Conservation (phyloP, 1,284 basidiomycete species). For the Pseudozyma hubeiensis region DNA sequence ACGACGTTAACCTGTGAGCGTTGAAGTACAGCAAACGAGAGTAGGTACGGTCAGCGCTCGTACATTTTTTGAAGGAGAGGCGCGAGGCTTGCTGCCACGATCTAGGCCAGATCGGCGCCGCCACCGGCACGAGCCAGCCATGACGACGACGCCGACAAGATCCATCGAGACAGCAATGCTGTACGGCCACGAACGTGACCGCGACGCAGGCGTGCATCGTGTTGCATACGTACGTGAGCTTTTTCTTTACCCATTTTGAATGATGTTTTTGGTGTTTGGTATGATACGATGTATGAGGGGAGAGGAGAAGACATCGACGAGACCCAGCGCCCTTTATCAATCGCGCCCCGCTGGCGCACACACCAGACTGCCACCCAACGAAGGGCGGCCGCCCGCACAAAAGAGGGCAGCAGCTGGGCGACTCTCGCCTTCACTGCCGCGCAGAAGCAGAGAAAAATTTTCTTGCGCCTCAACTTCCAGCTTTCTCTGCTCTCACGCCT, state of each 20-base stretch:
- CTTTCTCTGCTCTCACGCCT: constrained; percentile 31
- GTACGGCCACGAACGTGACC: too few relatives aligned
- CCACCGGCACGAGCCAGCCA: too few relatives aligned
- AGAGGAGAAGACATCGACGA: constrained; percentile 36
- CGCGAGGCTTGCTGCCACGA: neutral
- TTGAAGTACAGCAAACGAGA: neutral
- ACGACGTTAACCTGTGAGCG: constrained; percentile 68
- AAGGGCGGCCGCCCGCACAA: constrained; percentile 5
- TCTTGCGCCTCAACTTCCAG: constrained; percentile 39
- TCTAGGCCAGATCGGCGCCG: too few relatives aligned
- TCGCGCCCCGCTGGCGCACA: constrained; percentile 16
- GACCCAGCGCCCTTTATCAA: constrained; percentile 31
- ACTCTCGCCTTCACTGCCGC: constrained; percentile 12
- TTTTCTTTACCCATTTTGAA: constrained; percentile 64
- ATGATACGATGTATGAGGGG: constrained; percentile 54
- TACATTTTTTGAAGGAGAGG: neutral
- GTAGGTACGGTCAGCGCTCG: neutral
- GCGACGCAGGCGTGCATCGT: neutral
- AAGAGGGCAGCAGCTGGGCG: constrained; percentile 6
- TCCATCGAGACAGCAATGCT: too few relatives aligned
- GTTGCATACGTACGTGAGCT: constrained; percentile 52
- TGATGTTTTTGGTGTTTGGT: constrained; percentile 39
- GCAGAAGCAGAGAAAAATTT: constrained; percentile 46
- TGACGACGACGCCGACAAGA: too few relatives aligned
- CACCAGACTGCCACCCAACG: constrained; percentile 2